phyloP scores from a whole-genome alignment of 2,329 filamentous ascomycete genomes.

The Neocatenulostroma microsporum region DNA sequence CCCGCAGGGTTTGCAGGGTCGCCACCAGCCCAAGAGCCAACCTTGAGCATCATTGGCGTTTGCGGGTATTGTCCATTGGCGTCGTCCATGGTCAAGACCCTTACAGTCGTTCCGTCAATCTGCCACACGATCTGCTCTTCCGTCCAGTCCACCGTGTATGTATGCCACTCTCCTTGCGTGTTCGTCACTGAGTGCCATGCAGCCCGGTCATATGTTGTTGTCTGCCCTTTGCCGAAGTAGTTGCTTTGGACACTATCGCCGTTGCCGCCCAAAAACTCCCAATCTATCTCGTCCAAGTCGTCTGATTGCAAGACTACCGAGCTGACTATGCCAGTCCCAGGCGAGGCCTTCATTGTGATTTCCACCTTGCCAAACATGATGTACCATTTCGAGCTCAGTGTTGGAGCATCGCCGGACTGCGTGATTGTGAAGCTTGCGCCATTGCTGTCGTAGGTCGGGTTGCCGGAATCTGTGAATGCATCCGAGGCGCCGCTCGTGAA shows the following conservation, averaged over 20 bases:
- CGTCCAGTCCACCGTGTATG: slow-evolving; percentile 90
- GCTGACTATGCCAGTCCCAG: slow-evolving; percentile 86
- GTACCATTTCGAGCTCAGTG: slow-evolving; percentile 86
- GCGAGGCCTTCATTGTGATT: slow-evolving; percentile 73
- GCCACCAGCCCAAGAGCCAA: slow-evolving; percentile 87
- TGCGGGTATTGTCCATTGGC: slow-evolving; percentile 81
- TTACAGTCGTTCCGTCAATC: slow-evolving; percentile 68
- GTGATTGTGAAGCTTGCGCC: slow-evolving; percentile 76
- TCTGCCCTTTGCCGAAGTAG: slow-evolving; percentile 91
- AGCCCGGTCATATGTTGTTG: slow-evolving; percentile 77
- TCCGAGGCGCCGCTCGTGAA: slow-evolving; percentile 71
- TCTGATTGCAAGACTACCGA: slow-evolving; percentile 88
- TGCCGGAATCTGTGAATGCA: slow-evolving; percentile 65
- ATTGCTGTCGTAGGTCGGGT: slow-evolving; percentile 63
- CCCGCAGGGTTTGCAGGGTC: slow-evolving; percentile 70
- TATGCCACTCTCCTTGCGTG: slow-evolving; percentile 71
- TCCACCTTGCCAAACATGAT: slow-evolving; percentile 98
- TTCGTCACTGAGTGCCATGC: slow-evolving; percentile 62
- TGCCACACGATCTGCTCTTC: slow-evolving; percentile 76
- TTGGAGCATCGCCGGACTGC: slow-evolving; percentile 71
- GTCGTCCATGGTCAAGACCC: slow-evolving; percentile 62
- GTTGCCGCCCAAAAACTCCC: slow-evolving; percentile 86
- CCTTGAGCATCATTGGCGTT: slow-evolving; percentile 88
- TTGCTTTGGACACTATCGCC: slow-evolving; percentile 80
- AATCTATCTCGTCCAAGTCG: slow-evolving; percentile 89